Evolutionary conservation across 371 early-diverging fungal species (phyloP).

Genomic region (Umbelopsis sp.): DNA sequence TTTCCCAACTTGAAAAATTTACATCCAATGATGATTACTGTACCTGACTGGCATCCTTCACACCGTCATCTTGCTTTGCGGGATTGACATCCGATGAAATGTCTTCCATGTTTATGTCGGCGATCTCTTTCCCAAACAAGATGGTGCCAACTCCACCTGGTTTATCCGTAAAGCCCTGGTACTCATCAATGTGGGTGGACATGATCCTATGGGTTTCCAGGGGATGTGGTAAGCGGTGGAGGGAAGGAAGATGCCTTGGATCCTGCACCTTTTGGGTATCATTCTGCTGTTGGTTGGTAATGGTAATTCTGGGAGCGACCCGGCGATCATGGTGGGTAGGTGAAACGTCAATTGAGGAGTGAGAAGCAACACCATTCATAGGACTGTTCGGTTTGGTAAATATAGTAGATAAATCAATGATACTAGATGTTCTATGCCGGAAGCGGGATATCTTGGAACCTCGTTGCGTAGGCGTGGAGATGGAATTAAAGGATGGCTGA

Average conservation of each 20-base stretch:
- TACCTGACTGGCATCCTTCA: conserved; percentile 37
- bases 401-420: conserved; percentile 9
- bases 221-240: background rate
- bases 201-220: background rate
- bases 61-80: background rate
- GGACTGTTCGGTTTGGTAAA: background rate
- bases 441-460: background rate
- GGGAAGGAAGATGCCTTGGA: background rate
- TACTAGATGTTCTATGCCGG: conserved; percentile 9
- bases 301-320: background rate
- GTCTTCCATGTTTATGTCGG: conserved; percentile 28
- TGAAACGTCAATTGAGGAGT: background rate
- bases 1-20: too few relatives aligned
- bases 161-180: conserved; percentile 11
- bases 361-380: too few relatives aligned
- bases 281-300: conserved; percentile 7
- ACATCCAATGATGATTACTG: too few relatives aligned
- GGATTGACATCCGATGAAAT: conserved; percentile 24
- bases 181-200: background rate
- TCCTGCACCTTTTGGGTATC: conserved; percentile 13
- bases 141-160: conserved; percentile 32
- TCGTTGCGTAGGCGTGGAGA: background rate
- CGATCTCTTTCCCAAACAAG: conserved; percentile 38
- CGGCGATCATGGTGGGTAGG: background rate
- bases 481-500: conserved; percentile 1